Percentiles rank a stretch among this genome's conserved stretches.
Conservation (phyloP, 371 early-diverging fungal genomes). For the Mucor circinelloides region DNA sequence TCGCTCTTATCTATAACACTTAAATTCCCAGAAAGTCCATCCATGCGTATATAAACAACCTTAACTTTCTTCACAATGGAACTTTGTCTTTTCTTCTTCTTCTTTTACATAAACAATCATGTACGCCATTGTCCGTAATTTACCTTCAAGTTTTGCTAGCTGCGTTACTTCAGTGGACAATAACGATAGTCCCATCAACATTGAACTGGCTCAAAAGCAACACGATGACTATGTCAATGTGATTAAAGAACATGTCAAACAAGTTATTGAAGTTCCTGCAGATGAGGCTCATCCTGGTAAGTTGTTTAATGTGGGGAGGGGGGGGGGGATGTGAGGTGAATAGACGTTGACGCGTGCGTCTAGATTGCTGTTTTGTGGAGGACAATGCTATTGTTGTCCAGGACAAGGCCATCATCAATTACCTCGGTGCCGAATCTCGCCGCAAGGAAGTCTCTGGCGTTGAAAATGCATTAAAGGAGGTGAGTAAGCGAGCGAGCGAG, state of each 20-base stretch:
- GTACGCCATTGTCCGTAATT: slow-evolving; percentile 28
- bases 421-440: slow-evolving; percentile 31
- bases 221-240: slow-evolving; percentile 29
- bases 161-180: slow-evolving; percentile 31
- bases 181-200: slow-evolving; percentile 18
- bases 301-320: not conserved
- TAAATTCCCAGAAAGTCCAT: not conserved
- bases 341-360: too few relatives aligned
- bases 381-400: slow-evolving; percentile 34
- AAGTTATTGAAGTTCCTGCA: slow-evolving; percentile 22
- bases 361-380: slow-evolving; percentile 43
- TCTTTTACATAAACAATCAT: slow-evolving; percentile 1
- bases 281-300: slow-evolving; percentile 31
- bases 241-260: slow-evolving; percentile 20
- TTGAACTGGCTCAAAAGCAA: slow-evolving; percentile 25
- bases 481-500: too few relatives aligned
- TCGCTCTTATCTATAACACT: not conserved
- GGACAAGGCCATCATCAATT: slow-evolving; percentile 27
- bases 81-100: not conserved
- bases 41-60: not conserved
- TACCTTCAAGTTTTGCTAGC: slow-evolving; percentile 22
- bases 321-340: too few relatives aligned
- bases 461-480: slow-evolving; percentile 22
- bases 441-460: slow-evolving; percentile 28
- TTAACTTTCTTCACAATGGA: not conserved